A percentile compares a stretch with the other conserved stretches of the same genome.
phyloP scores from a whole-genome alignment of 371 early-diverging fungal genomes.

The Cokeromyces recurvatus region DNA sequence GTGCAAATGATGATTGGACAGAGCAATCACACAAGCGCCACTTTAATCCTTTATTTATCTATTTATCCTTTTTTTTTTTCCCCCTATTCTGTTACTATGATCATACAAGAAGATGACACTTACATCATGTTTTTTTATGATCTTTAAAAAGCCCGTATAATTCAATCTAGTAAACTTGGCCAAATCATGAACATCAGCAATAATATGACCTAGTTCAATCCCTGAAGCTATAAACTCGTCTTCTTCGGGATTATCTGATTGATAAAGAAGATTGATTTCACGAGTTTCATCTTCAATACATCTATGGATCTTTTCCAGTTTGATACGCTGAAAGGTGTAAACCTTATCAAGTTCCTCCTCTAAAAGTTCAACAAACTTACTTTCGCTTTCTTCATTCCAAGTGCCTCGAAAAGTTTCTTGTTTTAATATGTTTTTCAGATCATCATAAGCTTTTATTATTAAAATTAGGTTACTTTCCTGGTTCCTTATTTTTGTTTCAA shows the following conservation, averaged over 20 bases:
- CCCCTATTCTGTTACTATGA: background rate
- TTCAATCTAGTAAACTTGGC: conserved; percentile 94
- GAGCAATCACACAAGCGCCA: background rate
- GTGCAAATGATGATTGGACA: conserved; percentile 26
- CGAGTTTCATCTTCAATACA: conserved; percentile 73
- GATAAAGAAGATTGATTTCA: conserved; percentile 52
- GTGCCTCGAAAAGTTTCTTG: conserved; percentile 27
- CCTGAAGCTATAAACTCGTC: conserved; percentile 70
- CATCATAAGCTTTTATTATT: conserved; percentile 82
- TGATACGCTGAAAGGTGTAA: conserved; percentile 84
- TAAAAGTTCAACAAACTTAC: conserved; percentile 80
- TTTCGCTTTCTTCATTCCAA: conserved; percentile 76
- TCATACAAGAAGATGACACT: conserved; percentile 10
- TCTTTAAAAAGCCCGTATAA: conserved; percentile 96
- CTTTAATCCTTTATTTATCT: too few species aligned
- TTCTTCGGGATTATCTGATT: conserved; percentile 58
- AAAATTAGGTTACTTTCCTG: background rate
- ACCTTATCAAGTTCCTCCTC: conserved; percentile 94
- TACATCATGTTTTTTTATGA: conserved; percentile 97
- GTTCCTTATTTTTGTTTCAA: background rate
- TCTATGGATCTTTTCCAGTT: conserved; percentile 84
- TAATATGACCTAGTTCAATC: conserved; percentile 77
- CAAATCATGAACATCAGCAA: conserved; percentile 90
- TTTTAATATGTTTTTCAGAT: conserved; percentile 78
- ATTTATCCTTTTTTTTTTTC: background rate